phyloP scores from a whole-genome alignment of 78 protist species.

The Monocercomonoides exilis region DNA sequence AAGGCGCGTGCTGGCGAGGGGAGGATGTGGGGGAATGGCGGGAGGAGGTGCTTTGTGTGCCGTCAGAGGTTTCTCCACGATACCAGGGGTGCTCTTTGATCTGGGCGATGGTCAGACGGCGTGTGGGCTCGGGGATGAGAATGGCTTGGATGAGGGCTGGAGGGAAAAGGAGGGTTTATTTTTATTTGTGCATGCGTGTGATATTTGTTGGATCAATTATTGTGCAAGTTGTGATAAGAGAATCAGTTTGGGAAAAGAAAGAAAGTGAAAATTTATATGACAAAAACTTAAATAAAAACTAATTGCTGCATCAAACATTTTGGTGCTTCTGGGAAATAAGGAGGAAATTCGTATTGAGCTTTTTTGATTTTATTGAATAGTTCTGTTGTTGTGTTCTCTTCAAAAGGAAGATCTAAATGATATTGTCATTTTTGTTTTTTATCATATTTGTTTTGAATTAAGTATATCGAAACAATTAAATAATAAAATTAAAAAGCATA shows the following conservation, averaged over 20 bases:
- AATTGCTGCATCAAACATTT: not conserved
- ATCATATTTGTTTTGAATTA: too few species aligned
- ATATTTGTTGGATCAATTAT: too few species aligned
- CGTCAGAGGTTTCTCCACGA: not conserved
- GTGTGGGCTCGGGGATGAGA: constrained; percentile 9
- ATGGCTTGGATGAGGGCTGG: constrained; percentile 6
- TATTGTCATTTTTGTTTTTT: too few species aligned
- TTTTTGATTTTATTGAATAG: constrained; percentile 22
- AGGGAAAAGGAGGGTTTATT: not conserved
- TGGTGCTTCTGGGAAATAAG: not conserved
- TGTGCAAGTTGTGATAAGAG: too few species aligned
- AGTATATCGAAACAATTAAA: not conserved
- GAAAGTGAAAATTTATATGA: not conserved
- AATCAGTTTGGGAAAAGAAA: too few species aligned
- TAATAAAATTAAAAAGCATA: not conserved
- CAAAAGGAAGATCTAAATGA: constrained; percentile 29
- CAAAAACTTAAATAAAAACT: not conserved
- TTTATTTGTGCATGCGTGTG: too few species aligned
- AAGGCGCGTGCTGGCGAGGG: not conserved
- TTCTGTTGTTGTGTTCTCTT: constrained; percentile 13
- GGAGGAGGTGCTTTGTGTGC: not conserved
- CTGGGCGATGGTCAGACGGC: constrained; percentile 20
- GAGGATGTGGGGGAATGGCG: not conserved
- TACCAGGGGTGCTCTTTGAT: constrained; percentile 33
- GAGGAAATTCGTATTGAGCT: constrained; percentile 24